phyloP scores from a whole-genome alignment of 176 grass and related monocot species.

The Aegilops bicornis region DNA sequence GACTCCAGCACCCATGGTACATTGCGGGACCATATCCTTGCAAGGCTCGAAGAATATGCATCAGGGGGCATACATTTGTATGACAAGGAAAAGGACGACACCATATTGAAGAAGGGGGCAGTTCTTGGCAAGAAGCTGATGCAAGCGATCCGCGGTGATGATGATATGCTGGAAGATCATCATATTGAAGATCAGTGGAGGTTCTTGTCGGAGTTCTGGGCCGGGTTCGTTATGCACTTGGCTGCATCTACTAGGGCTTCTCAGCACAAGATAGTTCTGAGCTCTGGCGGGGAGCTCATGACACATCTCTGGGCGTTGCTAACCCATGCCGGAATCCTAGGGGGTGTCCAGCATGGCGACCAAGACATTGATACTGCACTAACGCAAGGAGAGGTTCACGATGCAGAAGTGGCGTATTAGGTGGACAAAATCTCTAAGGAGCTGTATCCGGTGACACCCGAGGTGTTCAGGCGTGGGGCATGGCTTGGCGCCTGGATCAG shows the following conservation, averaged over 20 bases:
- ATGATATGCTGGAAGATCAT: too few relatives aligned
- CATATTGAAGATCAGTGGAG: not conserved
- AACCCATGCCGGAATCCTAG: not conserved
- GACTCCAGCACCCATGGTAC: too few relatives aligned
- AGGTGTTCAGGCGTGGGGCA: too few relatives aligned
- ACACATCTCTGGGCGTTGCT: slow-evolving; percentile 11
- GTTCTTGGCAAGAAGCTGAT: not conserved
- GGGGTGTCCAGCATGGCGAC: not conserved
- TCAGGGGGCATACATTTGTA: not conserved
- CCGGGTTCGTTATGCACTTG: not conserved
- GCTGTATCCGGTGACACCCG: too few relatives aligned
- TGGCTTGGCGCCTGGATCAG: too few relatives aligned
- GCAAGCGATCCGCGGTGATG: accelerated
- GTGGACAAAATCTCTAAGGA: too few relatives aligned
- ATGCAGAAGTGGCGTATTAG: too few relatives aligned
- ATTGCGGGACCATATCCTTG: not conserved
- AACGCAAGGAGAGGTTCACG: not conserved
- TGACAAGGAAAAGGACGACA: not conserved
- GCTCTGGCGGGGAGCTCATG: slow-evolving; percentile 17
- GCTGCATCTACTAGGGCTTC: not conserved
- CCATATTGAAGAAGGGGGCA: not conserved
- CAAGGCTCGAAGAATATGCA: not conserved
- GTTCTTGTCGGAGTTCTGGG: slow-evolving; percentile 20
- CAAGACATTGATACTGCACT: accelerated
- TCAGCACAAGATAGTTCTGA: slow-evolving; percentile 1